Evolutionary conservation across 768 basidiomycete genomes (phyloP).

Genomic region (Polyporus arcularius): DNA sequence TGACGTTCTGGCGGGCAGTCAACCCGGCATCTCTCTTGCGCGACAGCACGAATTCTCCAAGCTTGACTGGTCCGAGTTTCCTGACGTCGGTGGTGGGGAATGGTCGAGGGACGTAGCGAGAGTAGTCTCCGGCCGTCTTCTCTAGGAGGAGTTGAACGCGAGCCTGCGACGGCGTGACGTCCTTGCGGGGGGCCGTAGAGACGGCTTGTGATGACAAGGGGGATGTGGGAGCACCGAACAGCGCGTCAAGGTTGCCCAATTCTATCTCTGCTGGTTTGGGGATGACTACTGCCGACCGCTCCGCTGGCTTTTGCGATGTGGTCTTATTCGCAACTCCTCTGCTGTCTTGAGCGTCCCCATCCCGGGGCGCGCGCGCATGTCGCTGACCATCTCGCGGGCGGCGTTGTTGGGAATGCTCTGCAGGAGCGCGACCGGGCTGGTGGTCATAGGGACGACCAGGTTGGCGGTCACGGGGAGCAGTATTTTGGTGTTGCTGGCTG

Average conservation of each 20-base stretch:
- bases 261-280: neutral
- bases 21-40: conserved; percentile 44
- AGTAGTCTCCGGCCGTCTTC: conserved; percentile 50
- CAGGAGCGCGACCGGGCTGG: neutral
- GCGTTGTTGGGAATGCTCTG: neutral
- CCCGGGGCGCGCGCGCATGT: neutral
- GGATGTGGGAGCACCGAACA: conserved; percentile 14
- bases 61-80: conserved; percentile 42
- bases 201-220: neutral
- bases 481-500: neutral
- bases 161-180: conserved; percentile 2
- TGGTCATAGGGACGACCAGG: neutral
- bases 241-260: conserved; percentile 14
- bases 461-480: neutral
- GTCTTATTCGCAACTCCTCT: neutral
- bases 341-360: neutral
- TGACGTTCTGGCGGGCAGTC: conserved; percentile 38
- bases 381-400: neutral
- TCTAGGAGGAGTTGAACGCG: conserved; percentile 37
- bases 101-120: conserved; percentile 40
- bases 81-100: conserved; percentile 30
- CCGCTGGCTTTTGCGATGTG: neutral
- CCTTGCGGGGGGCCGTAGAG: neutral
- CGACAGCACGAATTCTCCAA: conserved; percentile 45
- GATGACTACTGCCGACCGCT: neutral